A percentile compares a stretch with the other conserved stretches of the same genome.
Evolutionary conservation across 768 basidiomycete species (phyloP).

Genomic region (Tephrocybe sp.): DNA sequence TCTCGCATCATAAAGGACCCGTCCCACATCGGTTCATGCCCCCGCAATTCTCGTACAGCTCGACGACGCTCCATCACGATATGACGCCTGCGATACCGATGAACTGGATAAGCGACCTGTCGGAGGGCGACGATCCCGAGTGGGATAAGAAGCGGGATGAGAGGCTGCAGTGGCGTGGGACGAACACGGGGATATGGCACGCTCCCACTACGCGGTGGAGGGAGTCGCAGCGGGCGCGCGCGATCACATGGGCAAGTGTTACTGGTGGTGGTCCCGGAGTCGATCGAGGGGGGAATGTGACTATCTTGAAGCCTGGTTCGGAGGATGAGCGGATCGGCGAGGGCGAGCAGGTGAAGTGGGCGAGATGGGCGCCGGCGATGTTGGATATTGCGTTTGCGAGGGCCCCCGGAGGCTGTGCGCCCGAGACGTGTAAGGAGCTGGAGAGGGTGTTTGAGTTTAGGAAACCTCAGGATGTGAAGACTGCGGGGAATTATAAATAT

Average conservation of each 20-base stretch:
- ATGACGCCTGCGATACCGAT: slow-evolving; percentile 44
- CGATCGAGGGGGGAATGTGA: slow-evolving; percentile 24
- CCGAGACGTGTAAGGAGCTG: slow-evolving; percentile 39
- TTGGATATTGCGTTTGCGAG: slow-evolving; percentile 54
- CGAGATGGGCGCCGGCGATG: slow-evolving; percentile 40
- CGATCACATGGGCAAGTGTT: slow-evolving; percentile 31
- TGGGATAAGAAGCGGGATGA: slow-evolving; percentile 62
- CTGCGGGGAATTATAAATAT: slow-evolving; percentile 57
- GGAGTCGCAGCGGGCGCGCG: slow-evolving; percentile 39
- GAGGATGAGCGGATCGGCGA: slow-evolving; percentile 29
- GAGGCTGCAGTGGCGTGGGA: slow-evolving; percentile 66
- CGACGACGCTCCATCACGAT: slow-evolving; percentile 49
- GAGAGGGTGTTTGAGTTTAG: slow-evolving; percentile 45
- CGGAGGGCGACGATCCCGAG: slow-evolving; percentile 40
- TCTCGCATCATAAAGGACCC: slow-evolving; percentile 46
- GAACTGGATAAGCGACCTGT: slow-evolving; percentile 39
- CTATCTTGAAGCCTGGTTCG: slow-evolving; percentile 28
- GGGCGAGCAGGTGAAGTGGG: slow-evolving; percentile 25
- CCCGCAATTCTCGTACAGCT: slow-evolving; percentile 50
- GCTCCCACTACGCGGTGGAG: slow-evolving; percentile 37
- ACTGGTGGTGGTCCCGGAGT: slow-evolving; percentile 18
- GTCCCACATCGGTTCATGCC: slow-evolving; percentile 35
- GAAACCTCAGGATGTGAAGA: slow-evolving; percentile 31
- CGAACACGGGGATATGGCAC: slow-evolving; percentile 64
- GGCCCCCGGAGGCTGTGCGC: slow-evolving; percentile 37